Conservation (phyloP, 2,329 filamentous ascomycete species). For the Epichloe brachyelytri region DNA sequence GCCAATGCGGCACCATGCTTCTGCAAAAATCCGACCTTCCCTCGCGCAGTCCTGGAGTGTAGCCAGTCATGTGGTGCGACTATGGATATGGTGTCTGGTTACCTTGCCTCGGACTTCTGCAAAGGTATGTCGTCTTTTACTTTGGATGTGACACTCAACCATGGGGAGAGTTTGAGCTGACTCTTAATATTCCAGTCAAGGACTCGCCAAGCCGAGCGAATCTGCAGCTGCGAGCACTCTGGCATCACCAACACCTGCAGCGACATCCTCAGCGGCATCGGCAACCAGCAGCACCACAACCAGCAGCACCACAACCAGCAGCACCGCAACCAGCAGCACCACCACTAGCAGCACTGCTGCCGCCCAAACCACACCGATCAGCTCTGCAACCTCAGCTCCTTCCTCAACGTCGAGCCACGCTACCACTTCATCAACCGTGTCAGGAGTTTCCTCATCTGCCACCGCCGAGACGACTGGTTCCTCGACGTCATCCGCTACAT, state of each 20-base stretch:
- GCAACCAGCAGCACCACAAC: background rate
- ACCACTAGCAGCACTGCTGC: background rate
- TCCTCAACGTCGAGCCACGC: background rate
- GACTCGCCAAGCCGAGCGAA: background rate
- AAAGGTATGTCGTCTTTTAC: constrained; percentile 9
- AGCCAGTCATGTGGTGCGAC: constrained; percentile 15
- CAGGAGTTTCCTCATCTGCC: background rate
- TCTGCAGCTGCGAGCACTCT: background rate
- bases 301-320: background rate
- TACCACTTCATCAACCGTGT: background rate
- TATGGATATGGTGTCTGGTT: constrained; percentile 10
- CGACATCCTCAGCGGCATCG: background rate
- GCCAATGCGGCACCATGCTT: constrained; percentile 25
- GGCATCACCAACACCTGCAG: background rate
- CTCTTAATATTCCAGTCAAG: background rate
- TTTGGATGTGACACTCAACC: background rate
- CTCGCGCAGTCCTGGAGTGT: constrained; percentile 28
- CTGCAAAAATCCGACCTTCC: constrained; percentile 23
- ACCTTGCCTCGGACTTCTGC: constrained; percentile 12
- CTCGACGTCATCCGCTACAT: constrained; percentile 3
- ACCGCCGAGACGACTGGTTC: constrained; percentile 3
- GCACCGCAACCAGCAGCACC: background rate
- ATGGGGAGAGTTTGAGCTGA: background rate
- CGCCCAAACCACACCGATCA: background rate
- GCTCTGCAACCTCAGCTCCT: background rate